Conservation (phyloP, 805 yeast genomes). For the Danielia oregonensis region DNA sequence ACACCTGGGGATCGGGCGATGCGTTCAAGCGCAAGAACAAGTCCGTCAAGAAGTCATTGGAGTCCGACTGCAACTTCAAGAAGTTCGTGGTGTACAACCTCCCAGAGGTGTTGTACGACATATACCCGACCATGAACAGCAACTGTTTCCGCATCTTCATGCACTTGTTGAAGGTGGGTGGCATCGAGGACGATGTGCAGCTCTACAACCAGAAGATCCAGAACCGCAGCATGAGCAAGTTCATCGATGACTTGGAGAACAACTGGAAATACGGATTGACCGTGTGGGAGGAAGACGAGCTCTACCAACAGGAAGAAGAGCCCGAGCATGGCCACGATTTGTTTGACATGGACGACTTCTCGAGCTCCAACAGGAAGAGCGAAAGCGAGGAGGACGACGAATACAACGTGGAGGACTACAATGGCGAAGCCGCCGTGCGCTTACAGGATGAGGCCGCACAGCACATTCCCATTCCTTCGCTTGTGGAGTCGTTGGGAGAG, state of each 20-base stretch:
- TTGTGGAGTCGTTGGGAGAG: slow-evolving; percentile 24
- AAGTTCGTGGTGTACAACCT: slow-evolving; percentile 37
- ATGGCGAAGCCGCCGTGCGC: background rate
- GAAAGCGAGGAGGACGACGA: background rate
- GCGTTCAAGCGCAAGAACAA: slow-evolving; percentile 6
- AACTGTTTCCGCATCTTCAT: slow-evolving; percentile 41
- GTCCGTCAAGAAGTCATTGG: slow-evolving; percentile 10
- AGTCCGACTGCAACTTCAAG: slow-evolving; percentile 41
- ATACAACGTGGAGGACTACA: slow-evolving; percentile 1
- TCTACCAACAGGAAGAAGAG: slow-evolving; percentile 4
- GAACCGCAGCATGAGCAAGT: slow-evolving; percentile 34
- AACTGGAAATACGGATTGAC: slow-evolving; percentile 40
- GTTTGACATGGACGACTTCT: slow-evolving; percentile 15
- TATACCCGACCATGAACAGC: slow-evolving; percentile 44
- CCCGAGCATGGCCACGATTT: slow-evolving; percentile 7
- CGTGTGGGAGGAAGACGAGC: slow-evolving; percentile 41
- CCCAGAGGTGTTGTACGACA: slow-evolving; percentile 43
- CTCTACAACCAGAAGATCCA: slow-evolving; percentile 20
- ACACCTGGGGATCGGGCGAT: slow-evolving; percentile 6
- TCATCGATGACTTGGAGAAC: slow-evolving; percentile 26
- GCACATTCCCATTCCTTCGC: slow-evolving; percentile 23
- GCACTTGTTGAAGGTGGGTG: slow-evolving; percentile 36
- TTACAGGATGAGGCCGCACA: background rate
- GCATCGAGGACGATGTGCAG: slow-evolving; percentile 29
- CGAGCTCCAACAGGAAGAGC: slow-evolving; percentile 1